Evolutionary conservation across 139 green algal species (phyloP), one percentile per base, ranked within the genome.

Genomic region (Klebsormidium nitens): DNA sequence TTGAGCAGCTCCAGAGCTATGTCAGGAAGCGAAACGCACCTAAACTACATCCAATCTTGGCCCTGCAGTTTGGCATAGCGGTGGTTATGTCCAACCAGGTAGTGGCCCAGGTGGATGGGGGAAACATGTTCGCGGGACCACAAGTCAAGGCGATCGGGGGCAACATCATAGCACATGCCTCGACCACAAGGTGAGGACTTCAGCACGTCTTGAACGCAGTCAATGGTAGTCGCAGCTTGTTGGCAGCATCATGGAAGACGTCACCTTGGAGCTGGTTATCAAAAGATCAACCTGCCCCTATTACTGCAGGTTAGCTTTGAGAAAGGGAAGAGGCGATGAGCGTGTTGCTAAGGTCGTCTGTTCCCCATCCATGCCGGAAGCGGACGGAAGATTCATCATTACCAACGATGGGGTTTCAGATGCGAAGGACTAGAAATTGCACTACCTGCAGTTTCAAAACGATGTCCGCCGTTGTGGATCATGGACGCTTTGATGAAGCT

Each of bases 151-250:
- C 95, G 14, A 96, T 99, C 67, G 95, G 95, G 28, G 95, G 95
- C 58, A 97, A 99, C 83, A 98, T 99, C 81, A 97, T 99, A 89
- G 95, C 95, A n/a, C 95, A 99, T 79, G 93, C 94, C 28, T 92
- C 93, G n/a, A 98, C 94, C 29, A 99, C 94, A 0, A 81, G 94
- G 1, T 77, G 28, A 64, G 26, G n/a, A 19, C 28, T 59, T 19
- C 23, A 48, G 56, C 19, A 64, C n/a, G n/a, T n/a, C 19, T 64
- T 23, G 28, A 64, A 48, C 56, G 28, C 19, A 52, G 28, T 23
- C 23, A 48, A 64, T 28, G 63, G 37, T 11, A 55, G 23, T 55
- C 46, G 23, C 23, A 55, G 23, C 23, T 31, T 31, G 23, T 55
- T 64, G 19, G 56, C 56, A 58, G 29, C 26, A 64, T 31, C 23